Base-by-base conservation (phyloP, 2,329 filamentous ascomycete species). In the Hypoxylon sp. region DNA sequence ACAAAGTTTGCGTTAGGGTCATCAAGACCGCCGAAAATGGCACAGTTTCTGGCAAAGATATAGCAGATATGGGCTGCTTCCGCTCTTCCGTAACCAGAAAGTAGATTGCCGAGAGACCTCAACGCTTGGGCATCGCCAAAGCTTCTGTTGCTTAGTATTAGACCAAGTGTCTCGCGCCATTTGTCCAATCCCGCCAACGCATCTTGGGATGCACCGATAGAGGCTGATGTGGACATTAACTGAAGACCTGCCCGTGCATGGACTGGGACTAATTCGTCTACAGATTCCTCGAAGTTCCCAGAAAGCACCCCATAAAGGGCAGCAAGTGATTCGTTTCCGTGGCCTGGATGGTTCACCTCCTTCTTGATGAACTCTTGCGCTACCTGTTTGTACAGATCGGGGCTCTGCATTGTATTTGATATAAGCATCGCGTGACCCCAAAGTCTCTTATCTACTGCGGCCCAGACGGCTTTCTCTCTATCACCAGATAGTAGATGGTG, bases 381-480 rank as follows among this genome's bases (percentile, higher is more conserved):
- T 26, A 99, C 94, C 77, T 97, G 93, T 78, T 94, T 97, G 87
- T 97, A 98, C 2, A 97, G 84, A 22, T 93, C 92, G 52, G 92
- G 84, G 1, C 93, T 96, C 5, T 74, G 70, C 81, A 97, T 79
- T 0, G 89, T 90, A 67, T 89, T 87, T 1, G 96, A 92, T 37
- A 99, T 91, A 19, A 99, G 85, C 87, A 99, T 92, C 2, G 96
- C 97, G 79, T 99, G 97, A 1, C 94, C 96, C 97, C 97, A 99
- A 2, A 99, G 84, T 53, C 94, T 90, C 79, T 94, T 94, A 79
- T 99, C 96, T 33, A 94, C 95, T 3, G 96, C 94, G 71, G 92
- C 86, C 95, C 95, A 98, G 0, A 97, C 92, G 4, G 96, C 96
- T 73, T 94, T 93, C 76, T 98, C 94, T 22, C 94, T 89, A 51